phyloP scores from a whole-genome alignment of 2,329 filamentous ascomycete species.

The Aureobasidium lini region DNA sequence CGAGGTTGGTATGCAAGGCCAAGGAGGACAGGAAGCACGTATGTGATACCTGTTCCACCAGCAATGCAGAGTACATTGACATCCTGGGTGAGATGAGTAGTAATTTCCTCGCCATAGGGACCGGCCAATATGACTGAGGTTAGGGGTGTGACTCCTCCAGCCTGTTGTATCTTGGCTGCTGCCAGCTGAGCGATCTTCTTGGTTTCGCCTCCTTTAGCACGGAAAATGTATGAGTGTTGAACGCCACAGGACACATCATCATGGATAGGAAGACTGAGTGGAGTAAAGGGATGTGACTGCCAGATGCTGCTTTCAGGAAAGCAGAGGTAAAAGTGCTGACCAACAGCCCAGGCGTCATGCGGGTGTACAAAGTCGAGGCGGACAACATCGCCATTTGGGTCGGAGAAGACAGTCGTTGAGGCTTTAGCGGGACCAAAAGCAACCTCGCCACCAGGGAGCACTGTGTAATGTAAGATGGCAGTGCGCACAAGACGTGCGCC shows the following conservation, averaged over 20 bases:
- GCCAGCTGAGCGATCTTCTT: constrained; percentile 44
- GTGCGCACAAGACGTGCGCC: constrained; percentile 51
- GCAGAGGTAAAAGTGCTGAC: constrained; percentile 65
- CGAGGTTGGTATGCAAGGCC: constrained; percentile 26
- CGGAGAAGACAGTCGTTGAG: constrained; percentile 41
- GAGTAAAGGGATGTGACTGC: constrained; percentile 67
- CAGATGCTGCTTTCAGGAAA: constrained; percentile 61
- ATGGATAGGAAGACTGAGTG: constrained; percentile 43
- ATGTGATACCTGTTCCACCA: constrained; percentile 57
- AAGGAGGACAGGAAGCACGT: constrained; percentile 59
- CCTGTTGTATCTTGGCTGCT: constrained; percentile 25
- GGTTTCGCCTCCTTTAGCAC: constrained; percentile 47
- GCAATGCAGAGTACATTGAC: constrained; percentile 14
- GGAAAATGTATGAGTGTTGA: constrained; percentile 30
- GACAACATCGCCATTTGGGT: constrained; percentile 57
- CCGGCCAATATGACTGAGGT: constrained; percentile 55
- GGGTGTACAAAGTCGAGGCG: constrained; percentile 58
- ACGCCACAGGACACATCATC: constrained; percentile 20
- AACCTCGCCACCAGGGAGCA: constrained; percentile 47
- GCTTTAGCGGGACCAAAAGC: constrained; percentile 53
- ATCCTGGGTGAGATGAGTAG: neutral
- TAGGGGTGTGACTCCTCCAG: constrained; percentile 46
- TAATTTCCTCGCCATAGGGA: constrained; percentile 45
- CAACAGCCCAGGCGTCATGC: constrained; percentile 54
- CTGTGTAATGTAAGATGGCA: constrained; percentile 49